Conservation (phyloP, 805 yeast species). For the Alloascoidea africana region DNA sequence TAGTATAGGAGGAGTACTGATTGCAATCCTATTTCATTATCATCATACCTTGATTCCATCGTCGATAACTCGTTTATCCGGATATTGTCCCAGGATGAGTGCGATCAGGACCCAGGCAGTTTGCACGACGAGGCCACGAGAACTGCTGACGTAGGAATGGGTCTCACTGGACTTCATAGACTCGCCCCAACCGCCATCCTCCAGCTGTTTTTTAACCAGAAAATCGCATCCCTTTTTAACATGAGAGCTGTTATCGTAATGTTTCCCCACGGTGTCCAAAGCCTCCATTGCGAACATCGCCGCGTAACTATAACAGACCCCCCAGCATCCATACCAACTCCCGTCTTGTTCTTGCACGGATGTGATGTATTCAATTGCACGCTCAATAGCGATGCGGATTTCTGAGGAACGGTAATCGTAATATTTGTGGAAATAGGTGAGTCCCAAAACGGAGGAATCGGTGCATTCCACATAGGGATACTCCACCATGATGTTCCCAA, state of each 20-base stretch:
- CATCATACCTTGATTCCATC: slow-evolving; percentile 30
- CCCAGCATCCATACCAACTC: slow-evolving; percentile 98
- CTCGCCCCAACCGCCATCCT: slow-evolving; percentile 98
- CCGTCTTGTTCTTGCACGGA: slow-evolving; percentile 66
- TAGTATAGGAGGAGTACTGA: too few species aligned
- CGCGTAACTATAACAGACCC: slow-evolving; percentile 90
- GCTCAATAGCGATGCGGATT: slow-evolving; percentile 50
- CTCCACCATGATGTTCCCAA: slow-evolving; percentile 96
- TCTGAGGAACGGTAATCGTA: slow-evolving; percentile 52
- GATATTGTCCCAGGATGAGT: slow-evolving; percentile 66
- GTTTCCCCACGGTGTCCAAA: slow-evolving; percentile 48
- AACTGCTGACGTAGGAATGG: slow-evolving; percentile 53
- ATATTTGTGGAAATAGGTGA: slow-evolving; percentile 58
- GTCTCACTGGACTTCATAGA: slow-evolving; percentile 83
- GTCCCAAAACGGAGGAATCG: slow-evolving; percentile 84
- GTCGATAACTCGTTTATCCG: slow-evolving; percentile 44
- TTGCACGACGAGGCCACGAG: slow-evolving; percentile 60
- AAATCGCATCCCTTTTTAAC: slow-evolving; percentile 79
- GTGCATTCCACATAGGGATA: slow-evolving; percentile 98
- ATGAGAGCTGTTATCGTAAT: slow-evolving; percentile 41
- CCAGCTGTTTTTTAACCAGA: slow-evolving; percentile 53
- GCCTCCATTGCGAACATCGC: slow-evolving; percentile 98
- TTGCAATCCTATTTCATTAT: too few species aligned
- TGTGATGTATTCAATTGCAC: slow-evolving; percentile 62
- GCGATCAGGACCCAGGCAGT: slow-evolving; percentile 91